Conservation (phyloP, 2,329 filamentous ascomycete genomes). For the Aureobasidium pullulans region DNA sequence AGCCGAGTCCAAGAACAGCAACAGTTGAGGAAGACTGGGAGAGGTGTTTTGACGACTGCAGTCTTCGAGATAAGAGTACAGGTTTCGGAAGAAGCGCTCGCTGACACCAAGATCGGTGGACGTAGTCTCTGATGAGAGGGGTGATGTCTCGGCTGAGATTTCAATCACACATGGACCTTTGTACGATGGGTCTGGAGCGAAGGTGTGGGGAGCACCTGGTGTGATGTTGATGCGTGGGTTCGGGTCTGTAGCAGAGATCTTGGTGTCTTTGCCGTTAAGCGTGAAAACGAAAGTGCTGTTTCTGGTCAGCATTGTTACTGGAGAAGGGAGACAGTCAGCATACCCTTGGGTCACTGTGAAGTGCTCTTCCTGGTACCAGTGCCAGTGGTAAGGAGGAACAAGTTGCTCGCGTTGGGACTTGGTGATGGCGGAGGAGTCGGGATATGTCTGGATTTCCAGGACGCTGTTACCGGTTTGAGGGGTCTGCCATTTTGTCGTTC, state of each 20-base stretch:
- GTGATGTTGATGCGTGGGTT: constrained; percentile 21
- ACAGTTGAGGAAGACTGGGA: constrained; percentile 22
- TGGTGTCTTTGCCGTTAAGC: constrained; percentile 20
- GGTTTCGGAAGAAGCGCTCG: constrained; percentile 24
- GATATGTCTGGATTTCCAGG: constrained; percentile 24
- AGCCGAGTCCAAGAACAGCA: constrained; percentile 23
- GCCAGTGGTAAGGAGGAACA: constrained; percentile 22
- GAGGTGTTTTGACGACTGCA: constrained; percentile 20
- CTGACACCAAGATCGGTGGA: constrained; percentile 18
- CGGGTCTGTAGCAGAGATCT: constrained; percentile 20
- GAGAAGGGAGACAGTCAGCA: neutral
- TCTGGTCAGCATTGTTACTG: neutral
- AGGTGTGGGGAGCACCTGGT: constrained; percentile 22
- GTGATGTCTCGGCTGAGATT: constrained; percentile 18
- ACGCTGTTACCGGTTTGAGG: constrained; percentile 23
- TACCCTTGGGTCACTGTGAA: constrained; percentile 23
- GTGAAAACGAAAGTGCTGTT: constrained; percentile 24
- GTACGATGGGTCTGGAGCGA: constrained; percentile 22
- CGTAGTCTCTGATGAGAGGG: constrained; percentile 13
- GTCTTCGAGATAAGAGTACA: constrained; percentile 26
- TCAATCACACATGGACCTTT: constrained; percentile 23
- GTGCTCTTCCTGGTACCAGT: constrained; percentile 26
- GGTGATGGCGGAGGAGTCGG: constrained; percentile 19
- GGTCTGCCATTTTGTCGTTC: constrained; percentile 21
- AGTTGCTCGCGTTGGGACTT: constrained; percentile 20